phyloP scores from a whole-genome alignment of 1,139 yeast genomes.

The Maudiozyma humilis region DNA sequence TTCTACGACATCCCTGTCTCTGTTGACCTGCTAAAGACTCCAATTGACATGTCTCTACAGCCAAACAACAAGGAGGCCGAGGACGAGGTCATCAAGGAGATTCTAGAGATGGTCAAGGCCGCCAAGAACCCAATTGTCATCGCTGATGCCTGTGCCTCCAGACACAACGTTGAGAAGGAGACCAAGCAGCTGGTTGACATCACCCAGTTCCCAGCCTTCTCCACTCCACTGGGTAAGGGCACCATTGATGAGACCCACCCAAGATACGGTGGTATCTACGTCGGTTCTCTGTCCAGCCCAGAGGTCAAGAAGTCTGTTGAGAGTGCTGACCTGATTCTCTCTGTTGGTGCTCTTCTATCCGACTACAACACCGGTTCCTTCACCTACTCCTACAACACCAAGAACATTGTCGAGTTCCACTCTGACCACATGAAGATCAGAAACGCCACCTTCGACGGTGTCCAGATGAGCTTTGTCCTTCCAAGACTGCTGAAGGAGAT shows the following conservation, averaged over 20 bases:
- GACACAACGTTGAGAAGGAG: conserved; percentile 2
- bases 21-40: neutral
- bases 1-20: neutral
- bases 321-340: conserved; percentile 1
- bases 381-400: neutral
- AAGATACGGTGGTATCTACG: conserved; percentile 5
- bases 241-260: conserved; percentile 3
- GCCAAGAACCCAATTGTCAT: conserved; percentile 3
- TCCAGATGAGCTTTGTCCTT: conserved; percentile 1
- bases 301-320: conserved; percentile 1
- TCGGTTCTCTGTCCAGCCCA: conserved; percentile 1
- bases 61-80: conserved; percentile 1
- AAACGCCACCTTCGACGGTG: conserved; percentile 1
- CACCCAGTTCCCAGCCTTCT: conserved; percentile 1
- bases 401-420: conserved; percentile 1
- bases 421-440: conserved; percentile 4
- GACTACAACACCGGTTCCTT: conserved; percentile 4
- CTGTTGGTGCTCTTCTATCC: conserved; percentile 1
- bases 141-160: conserved; percentile 4
- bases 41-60: neutral
- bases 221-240: conserved; percentile 3
- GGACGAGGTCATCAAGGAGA: neutral
- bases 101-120: neutral
- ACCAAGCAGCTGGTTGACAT: conserved; percentile 1
- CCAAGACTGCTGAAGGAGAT: conserved; percentile 1